Base-by-base conservation (phyloP, 2,329 filamentous ascomycete species). In the Penicillium paneum region DNA sequence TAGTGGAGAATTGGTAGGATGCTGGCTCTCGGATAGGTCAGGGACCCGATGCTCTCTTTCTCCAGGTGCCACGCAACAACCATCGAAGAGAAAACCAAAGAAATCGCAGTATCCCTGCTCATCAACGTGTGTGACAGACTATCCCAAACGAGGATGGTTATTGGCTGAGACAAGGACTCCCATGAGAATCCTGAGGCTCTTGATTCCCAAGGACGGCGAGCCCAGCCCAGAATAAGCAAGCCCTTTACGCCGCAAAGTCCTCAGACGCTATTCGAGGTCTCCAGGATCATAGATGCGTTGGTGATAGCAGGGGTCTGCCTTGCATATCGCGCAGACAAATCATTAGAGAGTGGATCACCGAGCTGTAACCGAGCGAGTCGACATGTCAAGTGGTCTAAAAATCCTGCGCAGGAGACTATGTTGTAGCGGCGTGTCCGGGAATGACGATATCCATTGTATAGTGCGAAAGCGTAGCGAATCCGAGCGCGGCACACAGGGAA, bases 311-410 rank as follows among this genome's bases (percentile, higher is more conserved):
- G 19, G 36, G 19, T 41, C 52, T 35, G 41, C 53, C 53, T 52
- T 64, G 62, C 62, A 64, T 64, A 62, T 59, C 26, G 52, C 40
- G 21, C 29, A 48, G 32, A 35, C 38, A 21, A 32, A 39, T 21
- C 49, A 57, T 47, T 48, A 50, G 53, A 43, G 49, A 56, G 34
- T 43, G 41, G 38, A 52, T 44, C 45, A 35, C 48, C 49, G 19
- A 46, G 31, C 15, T 31, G 5, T 38, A 47, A 47, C 28, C 28
- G 34, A 47, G 15, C 17, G 34, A 47, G 42, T 34, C 24, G 32
- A 51, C 17, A 39, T 39, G 35, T 34, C 42, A 11, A 39, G 15
- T 47, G 34, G 26, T 12, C 34, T 10, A 43, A 38, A 40, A 24
- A 3, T 24, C 45, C 31, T 44, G 51, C 52, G 39, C 52, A 39